Evolutionary conservation across 495 filamentous ascomycete genomes (phyloP), one percentile per base, ranked within the genome.

Genomic region (Trichoderma reesei): DNA sequence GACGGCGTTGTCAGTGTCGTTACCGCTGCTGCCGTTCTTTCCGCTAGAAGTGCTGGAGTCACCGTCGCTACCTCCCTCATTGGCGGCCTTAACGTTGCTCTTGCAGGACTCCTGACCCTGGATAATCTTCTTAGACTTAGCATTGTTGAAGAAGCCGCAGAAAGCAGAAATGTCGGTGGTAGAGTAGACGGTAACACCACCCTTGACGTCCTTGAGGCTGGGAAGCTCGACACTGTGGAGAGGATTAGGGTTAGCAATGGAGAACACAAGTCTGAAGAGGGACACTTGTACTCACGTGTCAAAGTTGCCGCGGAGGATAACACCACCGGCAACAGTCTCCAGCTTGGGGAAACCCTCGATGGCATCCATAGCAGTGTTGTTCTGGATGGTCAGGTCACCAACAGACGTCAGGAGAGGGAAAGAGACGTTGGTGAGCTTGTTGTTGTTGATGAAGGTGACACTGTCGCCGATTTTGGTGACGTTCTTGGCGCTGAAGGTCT

Each of bases 231-330:
- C 85, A 63, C 92, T 96, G 68, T 13, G 63, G 64, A 34, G 34
- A 63, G 71, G 63, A 68, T 71, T 20, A n/a, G 41, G 8, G 38
- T 38, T 34, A 44, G 59, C 13, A 20, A 48, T 8, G 20, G 20
- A 20, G n/a, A n/a, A 48, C 20, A 9, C 3, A 5, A 9, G 4
- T 48, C 18, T 5, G 16, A 20, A 18, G 16, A 20, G 18, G 44
- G 14, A 26, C 9, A 26, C 9, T 33, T 20, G 20, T 36, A 84
- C 91, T 80, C 81, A 96, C 89, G 83, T 78, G 61, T 83, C 83
- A 75, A 96, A 95, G 77, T 83, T 87, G 70, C 94, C 94, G 69
- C 85, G 85, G 76, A 96, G 85, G 79, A 96, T 90, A 74, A 99
- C 78, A 65, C 92, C 93, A 76, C 93, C 94, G 67, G 80, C 82